Conservation (phyloP, 805 yeast species). For the Vanderwaltozyma verrucispora region DNA sequence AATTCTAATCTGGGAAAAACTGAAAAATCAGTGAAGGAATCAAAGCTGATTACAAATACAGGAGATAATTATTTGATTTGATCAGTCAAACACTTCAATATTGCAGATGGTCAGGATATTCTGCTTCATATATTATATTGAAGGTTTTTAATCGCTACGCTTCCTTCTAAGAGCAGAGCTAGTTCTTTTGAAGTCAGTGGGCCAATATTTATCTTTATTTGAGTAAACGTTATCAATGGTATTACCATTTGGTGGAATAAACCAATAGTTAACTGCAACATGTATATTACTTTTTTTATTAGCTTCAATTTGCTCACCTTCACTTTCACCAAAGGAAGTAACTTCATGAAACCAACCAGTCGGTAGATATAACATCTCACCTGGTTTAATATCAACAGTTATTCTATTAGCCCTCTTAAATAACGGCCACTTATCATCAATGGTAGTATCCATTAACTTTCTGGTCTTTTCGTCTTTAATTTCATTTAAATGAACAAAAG, state of each 20-base stretch:
- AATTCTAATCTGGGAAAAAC: no score
- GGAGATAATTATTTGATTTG: no score
- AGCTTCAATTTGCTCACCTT: slow-evolving; percentile 1
- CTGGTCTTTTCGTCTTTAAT: slow-evolving; percentile 26
- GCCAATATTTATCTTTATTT: slow-evolving; percentile 46
- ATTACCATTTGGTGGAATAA: slow-evolving; percentile 46
- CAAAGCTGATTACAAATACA: no score
- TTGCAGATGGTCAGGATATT: no score
- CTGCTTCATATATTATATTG: no score
- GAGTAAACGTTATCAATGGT: slow-evolving; percentile 20
- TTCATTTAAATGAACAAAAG: slow-evolving; percentile 49
- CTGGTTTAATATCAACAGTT: slow-evolving; percentile 43
- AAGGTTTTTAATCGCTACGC: no score
- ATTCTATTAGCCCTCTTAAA: slow-evolving; percentile 34
- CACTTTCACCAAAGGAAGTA: slow-evolving; percentile 42
- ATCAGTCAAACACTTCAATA: no score
- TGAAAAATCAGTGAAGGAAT: no score
- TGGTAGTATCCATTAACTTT: slow-evolving; percentile 27
- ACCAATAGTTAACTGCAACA: slow-evolving; percentile 67
- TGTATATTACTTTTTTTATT: slow-evolving; percentile 31
- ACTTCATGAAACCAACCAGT: slow-evolving; percentile 83
- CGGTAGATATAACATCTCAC: slow-evolving; percentile 61
- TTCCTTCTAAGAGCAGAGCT: slow-evolving; percentile 22
- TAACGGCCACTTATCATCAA: slow-evolving; percentile 39
- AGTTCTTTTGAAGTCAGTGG: slow-evolving; percentile 39